Evolutionary conservation across 208 protist species (phyloP).

Genomic region (Entamoeba dispar): DNA sequence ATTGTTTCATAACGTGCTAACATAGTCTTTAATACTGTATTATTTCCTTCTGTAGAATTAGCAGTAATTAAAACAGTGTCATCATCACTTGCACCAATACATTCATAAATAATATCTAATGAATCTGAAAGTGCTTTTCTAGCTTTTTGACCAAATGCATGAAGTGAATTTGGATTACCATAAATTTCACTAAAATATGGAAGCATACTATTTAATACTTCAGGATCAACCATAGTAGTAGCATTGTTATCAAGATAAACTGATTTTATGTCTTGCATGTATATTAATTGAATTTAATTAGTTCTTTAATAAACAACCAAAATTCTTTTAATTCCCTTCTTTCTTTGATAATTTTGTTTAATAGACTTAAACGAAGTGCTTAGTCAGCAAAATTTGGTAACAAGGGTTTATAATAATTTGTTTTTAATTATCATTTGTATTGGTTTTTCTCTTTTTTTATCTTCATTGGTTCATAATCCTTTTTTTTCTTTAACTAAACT

Average conservation of each 20-base stretch:
- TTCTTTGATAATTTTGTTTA: too few species aligned
- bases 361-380: too few species aligned
- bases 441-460: too few species aligned
- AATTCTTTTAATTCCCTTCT: too few species aligned
- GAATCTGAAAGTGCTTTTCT: slow-evolving; percentile 74
- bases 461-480: too few species aligned
- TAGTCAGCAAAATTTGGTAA: too few species aligned
- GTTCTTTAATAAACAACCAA: too few species aligned
- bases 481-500: too few species aligned
- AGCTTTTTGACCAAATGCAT: slow-evolving; percentile 80
- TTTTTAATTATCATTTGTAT: too few species aligned
- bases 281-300: too few species aligned
- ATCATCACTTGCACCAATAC: slow-evolving; percentile 76
- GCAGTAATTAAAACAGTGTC: slow-evolving; percentile 60
- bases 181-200: slow-evolving; percentile 77
- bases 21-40: neutral
- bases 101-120: slow-evolving; percentile 45
- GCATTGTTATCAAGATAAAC: slow-evolving; percentile 81
- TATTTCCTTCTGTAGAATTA: neutral
- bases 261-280: neutral
- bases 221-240: slow-evolving; percentile 70
- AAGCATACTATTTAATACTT: slow-evolving; percentile 91
- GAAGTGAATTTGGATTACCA: slow-evolving; percentile 90
- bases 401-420: too few species aligned
- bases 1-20: neutral